These are phyloP conservation scores for Pleurotus eryngii DNA, from an alignment of 768 basidiomycete species.

Conservation along the genomic window DNA sequence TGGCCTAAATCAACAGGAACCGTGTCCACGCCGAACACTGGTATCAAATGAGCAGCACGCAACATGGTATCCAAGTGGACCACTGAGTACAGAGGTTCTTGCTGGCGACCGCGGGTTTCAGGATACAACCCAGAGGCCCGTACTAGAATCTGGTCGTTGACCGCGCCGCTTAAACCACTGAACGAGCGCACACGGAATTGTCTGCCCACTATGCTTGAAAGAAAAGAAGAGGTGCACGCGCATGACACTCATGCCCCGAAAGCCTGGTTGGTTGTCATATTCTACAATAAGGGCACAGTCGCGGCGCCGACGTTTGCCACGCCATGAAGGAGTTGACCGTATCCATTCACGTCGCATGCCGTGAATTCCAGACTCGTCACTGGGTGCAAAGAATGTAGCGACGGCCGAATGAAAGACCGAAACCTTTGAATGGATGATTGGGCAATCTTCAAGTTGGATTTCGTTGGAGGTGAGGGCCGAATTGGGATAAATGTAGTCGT, in stretches of 20 bases:
- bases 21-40: constrained; percentile 18
- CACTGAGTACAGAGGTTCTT: constrained; percentile 13
- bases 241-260: constrained; percentile 20
- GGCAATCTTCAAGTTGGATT: neutral
- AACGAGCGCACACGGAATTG: constrained; percentile 24
- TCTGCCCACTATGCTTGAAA: constrained; percentile 13
- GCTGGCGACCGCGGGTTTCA: neutral
- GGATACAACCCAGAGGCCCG: constrained; percentile 26
- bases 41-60: constrained; percentile 27
- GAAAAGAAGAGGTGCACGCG: constrained; percentile 21
- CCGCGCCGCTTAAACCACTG: constrained; percentile 19
- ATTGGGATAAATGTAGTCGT: constrained; percentile 18
- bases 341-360: constrained; percentile 28
- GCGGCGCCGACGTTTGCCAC: constrained; percentile 11
- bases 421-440: neutral
- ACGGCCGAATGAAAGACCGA: constrained; percentile 14
- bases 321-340: constrained; percentile 19
- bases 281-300: constrained; percentile 21
- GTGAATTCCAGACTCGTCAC: constrained; percentile 21
- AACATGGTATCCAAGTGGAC: constrained; percentile 26
- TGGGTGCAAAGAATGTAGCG: constrained; percentile 23
- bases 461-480: neutral
- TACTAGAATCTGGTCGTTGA: constrained; percentile 16
- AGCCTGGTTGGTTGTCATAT: constrained; percentile 11
- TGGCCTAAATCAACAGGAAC: constrained; percentile 19